phyloP scores from a whole-genome alignment of 306 rosid species.

The Arachis hypogaea region DNA sequence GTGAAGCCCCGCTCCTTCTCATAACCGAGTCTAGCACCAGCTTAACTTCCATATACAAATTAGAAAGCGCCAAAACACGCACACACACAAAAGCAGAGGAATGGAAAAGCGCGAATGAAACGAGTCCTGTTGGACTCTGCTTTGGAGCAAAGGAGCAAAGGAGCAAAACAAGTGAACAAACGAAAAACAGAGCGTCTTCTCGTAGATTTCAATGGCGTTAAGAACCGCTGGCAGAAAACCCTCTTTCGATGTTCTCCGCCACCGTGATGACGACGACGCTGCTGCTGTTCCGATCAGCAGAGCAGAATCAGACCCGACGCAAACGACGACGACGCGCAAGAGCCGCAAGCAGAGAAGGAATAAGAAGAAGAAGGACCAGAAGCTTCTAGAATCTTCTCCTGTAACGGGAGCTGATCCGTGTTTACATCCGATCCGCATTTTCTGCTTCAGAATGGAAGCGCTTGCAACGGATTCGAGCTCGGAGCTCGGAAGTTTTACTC shows the following conservation, averaged over 20 bases:
- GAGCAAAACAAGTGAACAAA: not conserved
- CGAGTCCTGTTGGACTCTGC: slow-evolving; percentile 27
- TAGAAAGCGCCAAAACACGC: too few species aligned
- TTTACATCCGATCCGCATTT: slow-evolving; percentile 33
- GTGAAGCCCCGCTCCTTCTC: too few species aligned
- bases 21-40: too few species aligned
- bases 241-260: slow-evolving; percentile 74
- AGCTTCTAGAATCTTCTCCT: slow-evolving; percentile 44
- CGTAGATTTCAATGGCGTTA: slow-evolving; percentile 54
- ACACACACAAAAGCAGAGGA: not conserved
- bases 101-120: slow-evolving; percentile 42
- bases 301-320: slow-evolving; percentile 44
- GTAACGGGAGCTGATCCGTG: slow-evolving; percentile 39
- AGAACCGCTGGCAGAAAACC: slow-evolving; percentile 61
- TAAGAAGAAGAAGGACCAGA: slow-evolving; percentile 46
- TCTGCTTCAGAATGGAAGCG: slow-evolving; percentile 17
- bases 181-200: slow-evolving; percentile 1
- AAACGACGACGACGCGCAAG: slow-evolving; percentile 34
- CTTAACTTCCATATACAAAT: too few species aligned
- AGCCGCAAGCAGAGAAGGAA: slow-evolving; percentile 59
- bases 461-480: slow-evolving; percentile 52
- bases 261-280: slow-evolving; percentile 36
- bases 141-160: not conserved
- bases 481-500: slow-evolving; percentile 34
- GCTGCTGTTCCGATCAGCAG: slow-evolving; percentile 30